These are phyloP conservation scores for Acacia crassicarpa DNA, from an alignment of 306 rosid genomes.

Conservation along the genomic window DNA sequence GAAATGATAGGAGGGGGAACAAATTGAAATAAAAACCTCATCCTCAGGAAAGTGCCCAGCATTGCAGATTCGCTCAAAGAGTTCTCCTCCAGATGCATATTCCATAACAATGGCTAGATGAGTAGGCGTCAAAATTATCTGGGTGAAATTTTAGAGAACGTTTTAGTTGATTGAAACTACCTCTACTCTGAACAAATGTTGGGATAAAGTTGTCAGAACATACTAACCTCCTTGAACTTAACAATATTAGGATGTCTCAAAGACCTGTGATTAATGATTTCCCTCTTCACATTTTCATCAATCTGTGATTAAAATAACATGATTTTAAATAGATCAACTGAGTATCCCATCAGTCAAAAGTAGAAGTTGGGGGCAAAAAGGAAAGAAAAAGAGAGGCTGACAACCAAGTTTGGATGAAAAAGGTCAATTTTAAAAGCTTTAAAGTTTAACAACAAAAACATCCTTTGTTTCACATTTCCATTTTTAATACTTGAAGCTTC, in stretches of 20 bases:
- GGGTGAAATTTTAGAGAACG: not conserved
- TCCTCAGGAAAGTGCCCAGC: conserved; percentile 87
- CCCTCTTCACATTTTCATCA: conserved; percentile 90
- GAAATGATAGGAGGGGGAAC: conserved; percentile 11
- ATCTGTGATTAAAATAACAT: conserved; percentile 57
- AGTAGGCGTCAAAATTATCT: conserved; percentile 90
- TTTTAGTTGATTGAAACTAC: not conserved
- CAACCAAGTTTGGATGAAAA: not conserved
- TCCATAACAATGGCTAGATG: conserved; percentile 97
- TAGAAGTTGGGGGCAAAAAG: not conserved
- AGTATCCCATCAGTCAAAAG: not conserved
- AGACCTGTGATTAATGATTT: conserved; percentile 91
- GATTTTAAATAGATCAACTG: not conserved
- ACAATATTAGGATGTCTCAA: conserved; percentile 90
- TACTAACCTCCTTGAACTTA: conserved; percentile 84
- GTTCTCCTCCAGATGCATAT: conserved; percentile 95
- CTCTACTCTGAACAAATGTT: not conserved
- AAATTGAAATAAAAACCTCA: conserved; percentile 55
- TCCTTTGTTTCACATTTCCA: not conserved
- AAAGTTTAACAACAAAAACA: not conserved
- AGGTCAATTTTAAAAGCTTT: conserved; percentile 3
- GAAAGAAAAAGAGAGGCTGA: not conserved
- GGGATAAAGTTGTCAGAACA: not conserved
- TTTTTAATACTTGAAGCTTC: not conserved
- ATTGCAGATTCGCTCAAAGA: conserved; percentile 69